Evolutionary conservation across 495 filamentous ascomycete species (phyloP).

Genomic region (Trichoderma asperelloides): DNA sequence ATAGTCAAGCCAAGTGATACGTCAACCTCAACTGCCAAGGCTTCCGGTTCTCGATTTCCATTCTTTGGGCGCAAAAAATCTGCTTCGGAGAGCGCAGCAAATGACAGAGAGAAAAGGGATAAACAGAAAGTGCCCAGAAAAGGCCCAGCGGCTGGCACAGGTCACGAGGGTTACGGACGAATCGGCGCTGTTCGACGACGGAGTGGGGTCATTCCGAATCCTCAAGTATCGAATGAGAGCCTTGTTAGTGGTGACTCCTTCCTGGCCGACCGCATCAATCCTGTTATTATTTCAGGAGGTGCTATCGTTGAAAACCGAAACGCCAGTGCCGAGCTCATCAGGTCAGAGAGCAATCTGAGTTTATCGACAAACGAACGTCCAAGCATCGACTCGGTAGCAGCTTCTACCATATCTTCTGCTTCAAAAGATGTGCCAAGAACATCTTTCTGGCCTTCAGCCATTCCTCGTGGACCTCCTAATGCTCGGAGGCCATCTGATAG

Average conservation of each 20-base stretch:
- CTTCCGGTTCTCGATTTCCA: conserved; percentile 51
- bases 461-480: conserved; percentile 26
- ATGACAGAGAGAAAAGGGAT: conserved; percentile 29
- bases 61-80: conserved; percentile 69
- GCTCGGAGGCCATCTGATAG: conserved; percentile 40
- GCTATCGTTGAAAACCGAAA: conserved; percentile 51
- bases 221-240: conserved; percentile 40
- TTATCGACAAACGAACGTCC: conserved; percentile 31
- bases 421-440: conserved; percentile 29
- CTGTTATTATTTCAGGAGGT: conserved; percentile 79
- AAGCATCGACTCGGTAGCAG: conserved; percentile 41
- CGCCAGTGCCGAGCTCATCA: conserved; percentile 40
- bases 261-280: conserved; percentile 68
- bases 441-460: conserved; percentile 43
- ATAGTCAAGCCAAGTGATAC: conserved; percentile 27
- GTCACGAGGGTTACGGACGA: conserved; percentile 89
- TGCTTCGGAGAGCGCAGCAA: conserved; percentile 36
- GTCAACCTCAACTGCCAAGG: conserved; percentile 37
- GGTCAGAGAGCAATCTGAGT: conserved; percentile 59
- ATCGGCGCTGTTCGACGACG: conserved; percentile 51
- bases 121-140: conserved; percentile 54
- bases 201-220: conserved; percentile 46
- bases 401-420: conserved; percentile 32
- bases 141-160: conserved; percentile 85
- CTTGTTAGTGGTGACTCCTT: conserved; percentile 37